Evolutionary conservation across 208 protist genomes (phyloP).

Genomic region (Leishmania major): DNA sequence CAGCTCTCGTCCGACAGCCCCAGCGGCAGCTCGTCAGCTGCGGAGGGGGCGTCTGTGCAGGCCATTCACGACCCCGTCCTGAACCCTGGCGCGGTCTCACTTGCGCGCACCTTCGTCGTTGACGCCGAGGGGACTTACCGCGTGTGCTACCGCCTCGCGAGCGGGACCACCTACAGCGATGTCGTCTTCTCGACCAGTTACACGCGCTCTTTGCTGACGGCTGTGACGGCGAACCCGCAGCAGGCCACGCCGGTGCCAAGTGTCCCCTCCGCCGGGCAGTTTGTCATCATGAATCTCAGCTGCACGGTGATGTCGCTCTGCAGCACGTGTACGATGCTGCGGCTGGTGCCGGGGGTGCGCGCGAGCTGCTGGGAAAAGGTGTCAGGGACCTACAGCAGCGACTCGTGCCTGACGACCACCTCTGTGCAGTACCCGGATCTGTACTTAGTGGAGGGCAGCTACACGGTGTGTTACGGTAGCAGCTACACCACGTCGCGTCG

Average conservation of each 20-base stretch:
- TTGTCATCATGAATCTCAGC: slow-evolving; percentile 58
- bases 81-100: slow-evolving; percentile 29
- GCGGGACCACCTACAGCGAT: slow-evolving; percentile 44
- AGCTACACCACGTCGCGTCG: slow-evolving; percentile 45
- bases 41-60: slow-evolving; percentile 30
- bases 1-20: slow-evolving; percentile 26
- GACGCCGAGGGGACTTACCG: slow-evolving; percentile 66
- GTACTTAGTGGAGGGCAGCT: slow-evolving; percentile 63
- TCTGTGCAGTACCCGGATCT: slow-evolving; percentile 70
- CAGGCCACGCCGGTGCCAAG: slow-evolving; percentile 43
- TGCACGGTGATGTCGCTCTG: slow-evolving; percentile 53
- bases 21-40: neutral
- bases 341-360: slow-evolving; percentile 61
- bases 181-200: slow-evolving; percentile 47
- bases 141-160: slow-evolving; percentile 75
- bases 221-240: slow-evolving; percentile 50
- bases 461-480: slow-evolving; percentile 83
- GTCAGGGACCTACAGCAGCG: slow-evolving; percentile 54
- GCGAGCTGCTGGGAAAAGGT: slow-evolving; percentile 74
- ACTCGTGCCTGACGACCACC: slow-evolving; percentile 57
- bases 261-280: slow-evolving; percentile 66
- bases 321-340: slow-evolving; percentile 58
- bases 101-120: slow-evolving; percentile 62
- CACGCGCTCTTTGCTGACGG: slow-evolving; percentile 33
- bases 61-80: slow-evolving; percentile 40